Percentiles rank a stretch among this genome's conserved stretches.
Conservation (phyloP, 139 green algal species). For the Pleodorina starrii region DNA sequence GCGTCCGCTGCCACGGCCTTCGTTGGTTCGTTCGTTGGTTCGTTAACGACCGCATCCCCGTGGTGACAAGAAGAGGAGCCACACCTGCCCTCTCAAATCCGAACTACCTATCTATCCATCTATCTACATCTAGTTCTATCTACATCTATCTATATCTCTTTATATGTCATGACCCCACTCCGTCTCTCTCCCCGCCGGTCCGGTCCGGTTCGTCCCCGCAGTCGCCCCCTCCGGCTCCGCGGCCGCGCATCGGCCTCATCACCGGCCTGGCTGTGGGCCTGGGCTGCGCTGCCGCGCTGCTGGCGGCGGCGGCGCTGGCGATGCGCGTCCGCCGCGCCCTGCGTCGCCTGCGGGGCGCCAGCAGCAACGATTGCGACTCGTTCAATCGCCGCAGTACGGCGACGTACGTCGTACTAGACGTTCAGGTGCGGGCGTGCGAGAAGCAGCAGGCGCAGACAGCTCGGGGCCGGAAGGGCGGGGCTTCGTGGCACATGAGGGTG, state of each 20-base stretch:
- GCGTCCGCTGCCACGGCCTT: too few species aligned
- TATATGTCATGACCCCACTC: too few species aligned
- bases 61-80: too few species aligned
- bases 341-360: background rate
- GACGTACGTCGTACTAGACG: constrained; percentile 45
- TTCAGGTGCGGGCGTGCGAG: constrained; percentile 5
- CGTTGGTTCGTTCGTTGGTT: too few species aligned
- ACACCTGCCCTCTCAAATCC: too few species aligned
- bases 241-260: background rate
- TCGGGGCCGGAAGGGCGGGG: too few species aligned
- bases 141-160: too few species aligned
- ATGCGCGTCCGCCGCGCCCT: background rate
- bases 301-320: background rate
- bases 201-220: background rate
- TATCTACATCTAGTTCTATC: too few species aligned
- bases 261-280: constrained; percentile 4
- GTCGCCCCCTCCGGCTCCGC: background rate
- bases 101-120: too few species aligned
- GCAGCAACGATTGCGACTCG: background rate
- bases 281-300: background rate
- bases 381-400: background rate
- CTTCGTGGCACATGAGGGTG: too few species aligned
- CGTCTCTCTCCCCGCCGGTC: too few species aligned
- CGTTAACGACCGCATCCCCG: too few species aligned
- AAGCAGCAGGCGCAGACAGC: background rate